phyloP scores from a whole-genome alignment of 805 yeast genomes.

The Wickerhamomyces pijperi region DNA sequence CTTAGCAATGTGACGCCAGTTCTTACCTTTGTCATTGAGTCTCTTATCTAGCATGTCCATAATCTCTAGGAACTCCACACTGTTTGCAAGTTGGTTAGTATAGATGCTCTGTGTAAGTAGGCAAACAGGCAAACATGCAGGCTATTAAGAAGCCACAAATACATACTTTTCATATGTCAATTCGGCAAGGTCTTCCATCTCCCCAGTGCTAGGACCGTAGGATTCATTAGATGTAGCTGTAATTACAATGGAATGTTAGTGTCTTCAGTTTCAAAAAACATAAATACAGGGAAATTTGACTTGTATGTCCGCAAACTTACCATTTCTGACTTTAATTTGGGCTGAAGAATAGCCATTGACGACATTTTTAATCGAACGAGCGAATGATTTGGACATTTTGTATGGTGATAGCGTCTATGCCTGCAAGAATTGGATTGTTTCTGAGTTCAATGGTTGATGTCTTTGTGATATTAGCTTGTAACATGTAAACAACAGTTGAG shows the following conservation, averaged over 20 bases:
- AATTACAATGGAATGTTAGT: constrained; percentile 1
- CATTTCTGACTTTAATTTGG: constrained; percentile 78
- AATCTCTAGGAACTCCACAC: constrained; percentile 69
- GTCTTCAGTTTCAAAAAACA: background rate
- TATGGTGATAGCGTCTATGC: no score
- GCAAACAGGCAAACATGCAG: no score
- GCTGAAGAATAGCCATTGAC: constrained; percentile 75
- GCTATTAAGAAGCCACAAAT: no score
- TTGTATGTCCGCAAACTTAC: constrained; percentile 13
- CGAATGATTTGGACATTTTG: constrained; percentile 61
- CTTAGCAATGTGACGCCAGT: constrained; percentile 95
- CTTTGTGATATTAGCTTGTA: no score
- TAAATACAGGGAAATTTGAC: background rate
- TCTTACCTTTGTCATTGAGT: constrained; percentile 89
- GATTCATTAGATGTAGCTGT: constrained; percentile 80
- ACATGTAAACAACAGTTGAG: no score
- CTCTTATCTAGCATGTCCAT: constrained; percentile 93
- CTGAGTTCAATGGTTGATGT: no score
- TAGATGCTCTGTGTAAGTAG: no score
- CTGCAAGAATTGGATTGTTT: background rate
- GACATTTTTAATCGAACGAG: constrained; percentile 72
- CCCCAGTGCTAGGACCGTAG: constrained; percentile 68
- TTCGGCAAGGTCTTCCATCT: constrained; percentile 76
- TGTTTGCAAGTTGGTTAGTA: constrained; percentile 6
- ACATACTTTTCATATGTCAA: constrained; percentile 48